Conservation (phyloP, 768 basidiomycete species). For the Chlorophyllum brunneum region DNA sequence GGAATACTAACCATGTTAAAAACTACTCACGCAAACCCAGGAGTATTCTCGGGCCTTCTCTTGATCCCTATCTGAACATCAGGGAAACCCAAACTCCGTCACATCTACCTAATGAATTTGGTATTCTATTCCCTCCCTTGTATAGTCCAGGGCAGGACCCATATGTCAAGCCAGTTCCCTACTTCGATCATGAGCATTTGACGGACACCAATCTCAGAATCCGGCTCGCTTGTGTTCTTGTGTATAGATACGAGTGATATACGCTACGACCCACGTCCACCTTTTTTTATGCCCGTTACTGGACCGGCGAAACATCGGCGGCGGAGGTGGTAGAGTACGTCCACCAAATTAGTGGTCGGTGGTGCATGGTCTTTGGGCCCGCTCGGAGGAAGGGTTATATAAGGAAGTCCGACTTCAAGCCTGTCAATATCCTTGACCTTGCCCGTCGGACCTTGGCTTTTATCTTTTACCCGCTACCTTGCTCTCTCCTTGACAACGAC, state of each 20-base stretch:
- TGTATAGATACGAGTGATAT: neutral
- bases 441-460: slow-evolving; percentile 2
- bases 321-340: neutral
- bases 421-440: neutral
- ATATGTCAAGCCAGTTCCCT: slow-evolving; percentile 5
- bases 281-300: neutral
- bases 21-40: neutral
- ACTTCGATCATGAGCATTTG: neutral
- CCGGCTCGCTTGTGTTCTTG: neutral
- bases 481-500: no score
- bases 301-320: slow-evolving; percentile 11
- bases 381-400: slow-evolving; percentile 9
- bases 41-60: slow-evolving; percentile 12
- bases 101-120: neutral
- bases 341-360: slow-evolving; percentile 5
- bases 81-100: neutral
- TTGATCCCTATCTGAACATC: neutral
- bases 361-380: neutral
- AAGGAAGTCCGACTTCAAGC: slow-evolving; percentile 7
- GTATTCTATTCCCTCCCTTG: neutral
- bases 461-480: neutral
- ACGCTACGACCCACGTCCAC: neutral
- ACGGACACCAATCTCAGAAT: neutral
- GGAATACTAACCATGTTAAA: neutral
- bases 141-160: neutral